Conservation (phyloP, 257 asterid genomes). For the Ligustrum vulgare region DNA sequence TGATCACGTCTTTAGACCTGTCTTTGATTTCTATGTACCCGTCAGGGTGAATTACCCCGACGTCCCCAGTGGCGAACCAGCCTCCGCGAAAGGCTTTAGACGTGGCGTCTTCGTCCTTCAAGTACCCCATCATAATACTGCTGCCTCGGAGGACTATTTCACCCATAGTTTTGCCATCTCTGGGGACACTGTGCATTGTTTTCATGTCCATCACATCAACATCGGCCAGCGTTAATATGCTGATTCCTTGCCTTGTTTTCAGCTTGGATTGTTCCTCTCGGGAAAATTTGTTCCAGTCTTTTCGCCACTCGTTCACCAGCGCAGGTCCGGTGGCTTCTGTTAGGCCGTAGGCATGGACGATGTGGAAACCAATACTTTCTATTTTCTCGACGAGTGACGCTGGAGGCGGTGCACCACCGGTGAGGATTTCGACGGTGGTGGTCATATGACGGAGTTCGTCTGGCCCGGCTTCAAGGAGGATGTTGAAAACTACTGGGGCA, state of each 20-base stretch:
- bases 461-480: slow-evolving; percentile 58
- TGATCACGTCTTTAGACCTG: slow-evolving; percentile 83
- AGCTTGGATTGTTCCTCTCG: slow-evolving; percentile 37
- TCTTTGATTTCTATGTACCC: slow-evolving; percentile 87
- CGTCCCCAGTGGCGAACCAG: slow-evolving; percentile 82
- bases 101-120: slow-evolving; percentile 56
- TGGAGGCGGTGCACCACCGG: slow-evolving; percentile 96
- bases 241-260: slow-evolving; percentile 77
- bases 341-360: slow-evolving; percentile 80
- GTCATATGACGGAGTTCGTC: slow-evolving; percentile 43
- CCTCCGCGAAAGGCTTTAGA: slow-evolving; percentile 54
- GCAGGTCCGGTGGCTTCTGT: slow-evolving; percentile 96
- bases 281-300: slow-evolving; percentile 50
- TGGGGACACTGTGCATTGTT: slow-evolving; percentile 61
- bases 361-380: slow-evolving; percentile 67
- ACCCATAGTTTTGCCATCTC: slow-evolving; percentile 66
- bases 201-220: slow-evolving; percentile 60
- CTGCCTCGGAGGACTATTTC: slow-evolving; percentile 80
- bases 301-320: slow-evolving; percentile 77
- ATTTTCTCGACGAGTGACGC: slow-evolving; percentile 55
- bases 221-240: slow-evolving; percentile 61
- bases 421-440: slow-evolving; percentile 49
- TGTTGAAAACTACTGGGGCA: slow-evolving; percentile 72
- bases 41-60: slow-evolving; percentile 81
- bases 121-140: slow-evolving; percentile 82